These are phyloP conservation scores for Litchi chinensis DNA, from an alignment of 345 rosid species.

Conservation along the genomic window DNA sequence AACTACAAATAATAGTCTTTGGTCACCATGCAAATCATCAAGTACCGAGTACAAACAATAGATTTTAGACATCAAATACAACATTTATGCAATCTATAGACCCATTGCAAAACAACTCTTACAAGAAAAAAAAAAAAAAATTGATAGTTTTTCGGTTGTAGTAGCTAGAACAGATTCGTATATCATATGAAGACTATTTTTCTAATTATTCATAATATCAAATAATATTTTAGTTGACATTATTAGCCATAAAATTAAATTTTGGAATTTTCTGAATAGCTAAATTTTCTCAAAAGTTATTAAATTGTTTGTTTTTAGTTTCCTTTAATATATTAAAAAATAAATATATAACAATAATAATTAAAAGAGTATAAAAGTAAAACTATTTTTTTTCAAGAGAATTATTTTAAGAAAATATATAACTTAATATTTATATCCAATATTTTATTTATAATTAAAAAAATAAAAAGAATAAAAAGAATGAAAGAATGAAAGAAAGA, in stretches of 20 bases:
- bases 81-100: neutral
- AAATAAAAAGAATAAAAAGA: no score
- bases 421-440: neutral
- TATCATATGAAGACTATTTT: neutral
- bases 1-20: neutral
- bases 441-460: no score
- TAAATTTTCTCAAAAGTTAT: neutral
- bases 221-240: neutral
- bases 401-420: neutral
- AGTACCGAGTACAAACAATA: neutral
- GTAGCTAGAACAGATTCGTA: no score
- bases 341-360: neutral
- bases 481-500: neutral
- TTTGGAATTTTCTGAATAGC: neutral
- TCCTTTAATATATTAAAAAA: neutral
- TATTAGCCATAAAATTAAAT: neutral
- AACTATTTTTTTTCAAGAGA: neutral
- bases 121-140: no score
- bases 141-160: no score
- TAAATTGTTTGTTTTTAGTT: neutral
- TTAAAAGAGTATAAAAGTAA: neutral
- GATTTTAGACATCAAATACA: neutral
- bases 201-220: neutral
- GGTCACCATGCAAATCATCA: no score
- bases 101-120: no score